Base-by-base conservation (phyloP, 768 basidiomycete genomes). In the Clathrus columnatus region DNA sequence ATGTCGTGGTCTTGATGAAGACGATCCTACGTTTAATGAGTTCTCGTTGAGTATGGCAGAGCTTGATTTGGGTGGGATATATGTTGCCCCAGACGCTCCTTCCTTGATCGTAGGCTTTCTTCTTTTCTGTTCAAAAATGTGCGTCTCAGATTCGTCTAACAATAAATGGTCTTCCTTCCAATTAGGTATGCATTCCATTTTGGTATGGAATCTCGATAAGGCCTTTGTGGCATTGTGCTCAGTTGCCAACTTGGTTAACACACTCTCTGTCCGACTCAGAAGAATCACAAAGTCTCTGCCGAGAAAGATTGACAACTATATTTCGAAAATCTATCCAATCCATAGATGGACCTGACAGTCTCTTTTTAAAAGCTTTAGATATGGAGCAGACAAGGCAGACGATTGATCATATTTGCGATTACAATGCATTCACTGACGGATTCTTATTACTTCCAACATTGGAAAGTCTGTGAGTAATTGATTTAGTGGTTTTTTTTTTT, bases 401-500 rank as follows among this genome's bases (percentile, higher is more conserved):
- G 8, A 62, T 70, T 20, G 64, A 69, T 49, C 68, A 70, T 36
- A 60, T 70, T 14, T 66, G 65, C 0, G 61, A 63, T 20, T 70
- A 68, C 59, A 64, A 70, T 51, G 65, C 69, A 2, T 65, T 70
- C 57, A 61, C 59, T 8, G 68, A 71, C 46, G 68, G 67, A 26
- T 71, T 70, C 58, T 60, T 71, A 14, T 51, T 71, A 7, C 54
- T 69, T 21, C 68, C 70, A 7, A 67, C 69, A 11, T 62, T 70
- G 24, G 64, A 71, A 58, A 69, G 68, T 62, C 66, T 70, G 69
- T 70, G 36, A 56, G 68, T n/a, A 20, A 18, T 7, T n/a, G 2
- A 10, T 14, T 11, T 21, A 16, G 16, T 17, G n/a, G 7, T 26
- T 20, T 51, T 30, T 18, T 14, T 4, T 20, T 7, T 10, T 8